A percentile compares a stretch with the other conserved stretches of the same genome.
Evolutionary conservation across 2,329 filamentous ascomycete genomes (phyloP).

Genomic region (Diaporthe helianthi): DNA sequence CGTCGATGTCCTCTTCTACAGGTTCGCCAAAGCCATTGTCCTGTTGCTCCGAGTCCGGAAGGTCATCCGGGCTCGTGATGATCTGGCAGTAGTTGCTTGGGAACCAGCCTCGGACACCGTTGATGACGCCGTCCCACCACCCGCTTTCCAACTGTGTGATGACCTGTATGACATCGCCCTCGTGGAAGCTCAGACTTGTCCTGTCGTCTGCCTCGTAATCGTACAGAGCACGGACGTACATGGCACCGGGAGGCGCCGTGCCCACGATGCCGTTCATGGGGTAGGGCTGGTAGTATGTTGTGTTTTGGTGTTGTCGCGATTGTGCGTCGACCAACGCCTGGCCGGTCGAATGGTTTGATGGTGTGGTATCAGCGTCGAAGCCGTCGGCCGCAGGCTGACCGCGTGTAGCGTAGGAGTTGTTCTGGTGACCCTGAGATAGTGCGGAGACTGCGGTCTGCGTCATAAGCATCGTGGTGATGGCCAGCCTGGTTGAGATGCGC

Average conservation of each 20-base stretch:
- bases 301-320: slow-evolving; percentile 36
- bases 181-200: slow-evolving; percentile 94
- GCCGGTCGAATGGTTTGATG: slow-evolving; percentile 29
- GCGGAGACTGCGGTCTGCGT: slow-evolving; percentile 55
- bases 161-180: slow-evolving; percentile 97
- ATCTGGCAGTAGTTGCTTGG: slow-evolving; percentile 98
- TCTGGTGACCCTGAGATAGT: slow-evolving; percentile 53
- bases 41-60: slow-evolving; percentile 68
- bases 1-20: slow-evolving; percentile 48
- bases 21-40: slow-evolving; percentile 70
- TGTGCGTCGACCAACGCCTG: slow-evolving; percentile 35
- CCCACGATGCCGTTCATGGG: slow-evolving; percentile 68
- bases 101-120: slow-evolving; percentile 97
- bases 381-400: slow-evolving; percentile 22
- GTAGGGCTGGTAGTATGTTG: slow-evolving; percentile 41
- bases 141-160: slow-evolving; percentile 97
- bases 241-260: slow-evolving; percentile 67
- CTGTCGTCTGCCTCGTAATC: slow-evolving; percentile 98
- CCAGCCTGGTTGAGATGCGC: slow-evolving; percentile 22
- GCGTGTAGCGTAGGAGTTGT: slow-evolving; percentile 34
- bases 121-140: slow-evolving; percentile 99
- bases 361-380: slow-evolving; percentile 36
- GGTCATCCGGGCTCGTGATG: slow-evolving; percentile 77
- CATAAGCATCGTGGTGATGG: slow-evolving; percentile 59
- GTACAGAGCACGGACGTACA: slow-evolving; percentile 96